Conservation (phyloP, 345 rosid genomes). For the Boechera divaricarpa region DNA sequence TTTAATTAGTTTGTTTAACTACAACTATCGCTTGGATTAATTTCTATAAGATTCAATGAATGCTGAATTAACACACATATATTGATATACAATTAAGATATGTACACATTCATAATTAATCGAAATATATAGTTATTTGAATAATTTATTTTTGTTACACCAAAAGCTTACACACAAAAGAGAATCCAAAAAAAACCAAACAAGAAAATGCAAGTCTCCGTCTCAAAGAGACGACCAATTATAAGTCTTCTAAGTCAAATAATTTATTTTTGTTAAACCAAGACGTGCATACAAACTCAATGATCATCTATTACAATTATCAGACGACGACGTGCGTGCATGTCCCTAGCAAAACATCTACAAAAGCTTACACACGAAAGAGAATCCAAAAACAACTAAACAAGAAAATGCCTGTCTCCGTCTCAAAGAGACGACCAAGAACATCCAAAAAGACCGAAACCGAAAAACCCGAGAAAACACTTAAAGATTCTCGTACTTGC, state of each 20-base stretch:
- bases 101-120: background rate
- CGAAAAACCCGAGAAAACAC: slow-evolving; percentile 24
- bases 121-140: background rate
- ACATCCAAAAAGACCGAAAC: slow-evolving; percentile 44
- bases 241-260: background rate
- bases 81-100: no score
- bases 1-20: background rate
- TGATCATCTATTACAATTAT: slow-evolving; percentile 24
- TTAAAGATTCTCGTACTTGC: slow-evolving; percentile 26
- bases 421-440: slow-evolving; percentile 60
- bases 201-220: no score
- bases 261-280: background rate
- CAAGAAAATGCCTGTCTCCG: slow-evolving; percentile 56
- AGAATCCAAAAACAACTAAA: slow-evolving; percentile 13
- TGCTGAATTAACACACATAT: background rate
- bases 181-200: no score
- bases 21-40: no score
- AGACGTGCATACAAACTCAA: slow-evolving; percentile 36
- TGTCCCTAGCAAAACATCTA: slow-evolving; percentile 32
- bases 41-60: no score
- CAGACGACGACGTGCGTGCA: slow-evolving; percentile 40
- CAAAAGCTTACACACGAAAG: slow-evolving; percentile 44
- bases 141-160: no score
- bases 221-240: no score
- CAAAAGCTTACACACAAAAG: no score